Evolutionary conservation across 441 rosid genomes (phyloP), one percentile per base, ranked within the genome.

Genomic region (Omphalea diandra): DNA sequence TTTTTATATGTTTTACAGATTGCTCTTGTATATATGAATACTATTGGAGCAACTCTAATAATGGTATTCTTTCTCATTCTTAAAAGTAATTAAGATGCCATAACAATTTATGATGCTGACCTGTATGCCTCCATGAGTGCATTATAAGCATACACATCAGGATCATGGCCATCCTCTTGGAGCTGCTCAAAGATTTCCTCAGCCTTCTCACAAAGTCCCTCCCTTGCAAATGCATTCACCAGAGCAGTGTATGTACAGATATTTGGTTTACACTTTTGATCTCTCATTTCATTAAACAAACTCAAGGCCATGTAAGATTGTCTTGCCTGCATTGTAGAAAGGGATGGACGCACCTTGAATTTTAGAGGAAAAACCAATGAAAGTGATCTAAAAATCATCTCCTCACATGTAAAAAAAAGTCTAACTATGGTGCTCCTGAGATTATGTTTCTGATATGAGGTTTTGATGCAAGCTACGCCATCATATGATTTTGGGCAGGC

Each of bases 41-140:
- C 4, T 31, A 22, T 33, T 18, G 7, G 15, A 15, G 20, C 41
- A 17, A 14, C 72, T 57, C 31, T 3, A 32, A 10, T n/a, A n/a
- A 4, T 4, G 9, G 3, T 7, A n/a, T 64, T n/a, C 12, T 26
- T 24, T 56, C 14, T 33, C 24, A 5, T 24, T 8, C 5, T 20
- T 31, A 18, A 22, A 53, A 22, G 20, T 10, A 24, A 33, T 57
- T 10, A 9, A 40, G 55, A 55, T 17, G 33, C 14, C 7, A 44
- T 18, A 54, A 46, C 9, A 22, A 31, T 22, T 75, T 31, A 56
- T 27, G 58, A 69, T 46, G 63, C 72, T 49, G 47, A 90, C 98
- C 97, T 86, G 85, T 91, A 90, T 57, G 95, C 85, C 74, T 94
- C 98, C 92, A 94, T 88, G 71, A 94, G 95, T 15, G 98, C 98